Conservation (phyloP, 495 filamentous ascomycete species). For the Antarctomyces pellizariae region DNA sequence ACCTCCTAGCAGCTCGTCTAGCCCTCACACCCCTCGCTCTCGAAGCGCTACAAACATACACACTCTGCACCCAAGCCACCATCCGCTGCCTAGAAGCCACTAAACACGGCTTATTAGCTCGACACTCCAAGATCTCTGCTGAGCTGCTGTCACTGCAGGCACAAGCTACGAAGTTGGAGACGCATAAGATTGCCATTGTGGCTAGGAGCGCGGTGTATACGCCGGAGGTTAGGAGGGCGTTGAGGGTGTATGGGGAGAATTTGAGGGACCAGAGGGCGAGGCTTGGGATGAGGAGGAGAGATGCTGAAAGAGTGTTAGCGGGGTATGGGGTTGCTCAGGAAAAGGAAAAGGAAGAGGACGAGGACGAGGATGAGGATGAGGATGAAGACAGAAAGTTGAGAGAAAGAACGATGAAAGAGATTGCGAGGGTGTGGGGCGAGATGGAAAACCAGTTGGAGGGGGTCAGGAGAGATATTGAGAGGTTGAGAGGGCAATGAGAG, state of each 20-base stretch:
- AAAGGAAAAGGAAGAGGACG: constrained; percentile 12
- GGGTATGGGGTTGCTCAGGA: constrained; percentile 27
- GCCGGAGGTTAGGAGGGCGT: constrained; percentile 28
- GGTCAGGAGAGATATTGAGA: constrained; percentile 31
- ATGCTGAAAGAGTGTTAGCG: constrained; percentile 24
- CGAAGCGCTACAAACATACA: constrained; percentile 14
- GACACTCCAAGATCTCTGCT: constrained; percentile 26
- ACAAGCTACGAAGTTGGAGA: constrained; percentile 25
- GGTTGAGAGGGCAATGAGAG: too few relatives aligned
- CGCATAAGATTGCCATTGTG: constrained; percentile 21
- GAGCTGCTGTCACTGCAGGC: constrained; percentile 38
- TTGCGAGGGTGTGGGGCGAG: constrained; percentile 32
- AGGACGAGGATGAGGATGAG: constrained; percentile 8
- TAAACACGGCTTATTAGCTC: constrained; percentile 42
- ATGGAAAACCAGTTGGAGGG: constrained; percentile 28
- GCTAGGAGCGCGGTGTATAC: constrained; percentile 27
- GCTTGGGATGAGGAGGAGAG: constrained; percentile 21
- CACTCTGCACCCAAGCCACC: constrained; percentile 4
- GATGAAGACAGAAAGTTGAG: constrained; percentile 11
- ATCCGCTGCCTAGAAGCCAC: constrained; percentile 24
- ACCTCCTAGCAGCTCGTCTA: constrained; percentile 16
- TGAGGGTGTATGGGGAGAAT: constrained; percentile 29
- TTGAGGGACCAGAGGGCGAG: constrained; percentile 25
- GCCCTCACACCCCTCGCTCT: constrained; percentile 13
- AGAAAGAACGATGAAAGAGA: constrained; percentile 28